A percentile compares a stretch with the other conserved stretches of the same genome.
Evolutionary conservation across 2,329 filamentous ascomycete species (phyloP).

Genomic region (Pseudogymnoascus sp.): DNA sequence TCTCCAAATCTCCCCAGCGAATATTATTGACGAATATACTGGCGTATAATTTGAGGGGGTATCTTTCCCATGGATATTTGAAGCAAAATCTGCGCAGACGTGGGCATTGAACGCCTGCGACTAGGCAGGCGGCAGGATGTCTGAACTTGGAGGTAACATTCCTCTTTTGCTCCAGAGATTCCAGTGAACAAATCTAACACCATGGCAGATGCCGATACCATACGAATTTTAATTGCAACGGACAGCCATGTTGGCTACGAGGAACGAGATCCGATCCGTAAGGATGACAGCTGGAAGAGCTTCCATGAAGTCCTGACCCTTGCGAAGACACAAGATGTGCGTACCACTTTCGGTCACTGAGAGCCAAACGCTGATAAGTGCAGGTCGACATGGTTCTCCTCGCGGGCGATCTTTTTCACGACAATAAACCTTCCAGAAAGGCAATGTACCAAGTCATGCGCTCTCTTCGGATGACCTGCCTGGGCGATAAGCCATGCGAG

Average conservation of each 20-base stretch:
- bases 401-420: slow-evolving; percentile 91
- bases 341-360: slow-evolving; percentile 15
- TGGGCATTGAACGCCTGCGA: not conserved
- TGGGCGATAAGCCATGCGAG: slow-evolving; percentile 91
- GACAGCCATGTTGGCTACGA: slow-evolving; percentile 98
- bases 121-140: slow-evolving; percentile 1
- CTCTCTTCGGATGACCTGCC: slow-evolving; percentile 83
- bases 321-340: slow-evolving; percentile 71
- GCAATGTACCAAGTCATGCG: slow-evolving; percentile 97
- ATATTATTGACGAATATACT: not conserved
- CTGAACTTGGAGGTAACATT: slow-evolving; percentile 7
- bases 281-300: slow-evolving; percentile 91
- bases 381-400: slow-evolving; percentile 93
- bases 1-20: not conserved
- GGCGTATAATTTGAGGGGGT: not conserved
- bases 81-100: slow-evolving; percentile 5
- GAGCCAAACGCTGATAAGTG: not conserved
- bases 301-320: slow-evolving; percentile 94
- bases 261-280: slow-evolving; percentile 87
- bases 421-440: slow-evolving; percentile 94
- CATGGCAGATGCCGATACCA: slow-evolving; percentile 57
- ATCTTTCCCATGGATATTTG: not conserved
- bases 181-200: slow-evolving; percentile 10
- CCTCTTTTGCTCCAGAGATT: not conserved
- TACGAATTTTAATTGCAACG: slow-evolving; percentile 86